phyloP scores from a whole-genome alignment of 2,329 filamentous ascomycete species.

The Xylariaceae sp. region DNA sequence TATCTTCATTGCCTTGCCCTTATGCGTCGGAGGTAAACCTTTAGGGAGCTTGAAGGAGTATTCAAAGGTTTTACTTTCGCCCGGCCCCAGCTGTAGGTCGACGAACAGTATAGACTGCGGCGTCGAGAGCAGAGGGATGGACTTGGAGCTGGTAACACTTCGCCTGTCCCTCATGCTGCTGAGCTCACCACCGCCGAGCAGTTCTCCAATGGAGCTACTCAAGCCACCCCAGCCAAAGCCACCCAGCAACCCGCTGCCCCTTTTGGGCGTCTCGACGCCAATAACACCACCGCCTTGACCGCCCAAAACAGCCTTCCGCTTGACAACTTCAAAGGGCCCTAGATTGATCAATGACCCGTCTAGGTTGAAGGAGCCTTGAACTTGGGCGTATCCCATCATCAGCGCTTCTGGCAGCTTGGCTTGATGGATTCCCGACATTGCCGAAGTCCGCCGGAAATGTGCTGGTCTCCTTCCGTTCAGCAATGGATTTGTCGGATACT shows the following conservation, averaged over 20 bases:
- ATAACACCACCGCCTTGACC: slow-evolving; percentile 84
- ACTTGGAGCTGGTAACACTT: slow-evolving; percentile 76
- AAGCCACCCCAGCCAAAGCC: slow-evolving; percentile 85
- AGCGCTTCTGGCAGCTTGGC: slow-evolving; percentile 66
- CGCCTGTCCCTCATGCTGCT: slow-evolving; percentile 97
- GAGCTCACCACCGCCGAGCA: slow-evolving; percentile 81
- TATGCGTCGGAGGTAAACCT: slow-evolving; percentile 86
- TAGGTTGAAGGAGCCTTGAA: slow-evolving; percentile 85
- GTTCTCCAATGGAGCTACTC: slow-evolving; percentile 79
- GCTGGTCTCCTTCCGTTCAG: slow-evolving; percentile 34
- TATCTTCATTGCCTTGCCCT: slow-evolving; percentile 91
- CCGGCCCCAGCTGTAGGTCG: slow-evolving; percentile 79
- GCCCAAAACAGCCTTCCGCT: slow-evolving; percentile 85
- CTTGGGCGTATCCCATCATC: slow-evolving; percentile 97
- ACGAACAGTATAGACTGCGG: slow-evolving; percentile 96
- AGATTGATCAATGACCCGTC: slow-evolving; percentile 90
- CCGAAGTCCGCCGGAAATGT: slow-evolving; percentile 44
- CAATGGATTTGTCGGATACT: slow-evolving; percentile 63
- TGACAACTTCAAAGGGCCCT: slow-evolving; percentile 89
- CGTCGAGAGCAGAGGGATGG: slow-evolving; percentile 87
- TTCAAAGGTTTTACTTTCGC: slow-evolving; percentile 81
- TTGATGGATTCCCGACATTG: slow-evolving; percentile 36
- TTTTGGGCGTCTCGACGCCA: slow-evolving; percentile 69
- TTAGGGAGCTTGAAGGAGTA: slow-evolving; percentile 83
- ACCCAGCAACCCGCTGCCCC: slow-evolving; percentile 74